Base-by-base conservation (phyloP, 164 flowering plant species). In the Tinospora cordifolia region DNA sequence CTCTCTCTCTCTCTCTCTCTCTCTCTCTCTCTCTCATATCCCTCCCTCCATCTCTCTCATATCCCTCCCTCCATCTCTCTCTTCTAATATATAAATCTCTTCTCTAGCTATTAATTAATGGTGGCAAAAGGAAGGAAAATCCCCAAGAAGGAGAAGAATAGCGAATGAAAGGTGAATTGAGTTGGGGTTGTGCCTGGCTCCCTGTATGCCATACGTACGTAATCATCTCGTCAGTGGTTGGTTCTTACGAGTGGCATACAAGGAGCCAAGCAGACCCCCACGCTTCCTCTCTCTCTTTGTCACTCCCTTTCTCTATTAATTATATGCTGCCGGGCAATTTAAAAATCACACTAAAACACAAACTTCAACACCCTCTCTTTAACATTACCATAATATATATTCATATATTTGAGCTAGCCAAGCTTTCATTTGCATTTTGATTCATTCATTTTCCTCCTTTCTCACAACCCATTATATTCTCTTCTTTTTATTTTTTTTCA, bases 211-310 rank as follows among this genome's bases (percentile, higher is more conserved):
- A 70, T 76, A 77, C 69, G 74, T 69, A 66, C 21, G 62, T 36
- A 10, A n/a, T 71, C 67, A 66, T 73, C 74, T 46, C 21, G 22
- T 19, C 19, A 12, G 22, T 26, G 74, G 51, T 77, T 73, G 79
- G 51, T 68, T 65, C 12, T 27, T 65, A 71, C 76, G 64, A 70
- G 74, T 73, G 79, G 79, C 76, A 46, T 77, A 40, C 72, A 74
- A 67, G 79, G 79, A 73, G 79, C 76, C 79, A 77, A 77, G 79
- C 79, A 77, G 70, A 77, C 69, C 67, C 65, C 67, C 58, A n/a
- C 40, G 25, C 54, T 34, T 17, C 27, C 63, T 66, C 70, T 58
- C 21, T 74, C 64, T 68, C 63, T 74, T 58, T 40, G 24, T 25
- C 9, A 39, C 24, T 44, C 9, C 47, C 12, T 44, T 44, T 14